Base-by-base conservation (phyloP, 73 alveolate genomes). In the Paraurostyla sp. region DNA sequence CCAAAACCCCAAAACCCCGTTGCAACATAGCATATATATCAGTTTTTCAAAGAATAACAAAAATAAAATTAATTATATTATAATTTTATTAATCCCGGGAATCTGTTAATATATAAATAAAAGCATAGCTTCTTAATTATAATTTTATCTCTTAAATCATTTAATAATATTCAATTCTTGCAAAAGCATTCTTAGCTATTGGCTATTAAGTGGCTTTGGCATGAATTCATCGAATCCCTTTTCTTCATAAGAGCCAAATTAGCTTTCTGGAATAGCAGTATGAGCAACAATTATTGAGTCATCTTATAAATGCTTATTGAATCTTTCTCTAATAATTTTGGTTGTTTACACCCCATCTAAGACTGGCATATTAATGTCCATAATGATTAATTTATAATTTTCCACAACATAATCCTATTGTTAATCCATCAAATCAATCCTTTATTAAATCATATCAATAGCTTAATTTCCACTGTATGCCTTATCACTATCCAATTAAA, bases 331-430 rank as follows among this genome's bases (percentile, higher is more conserved):
- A n/a, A 69, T 38, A 4, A 11, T 69, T 69, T 38, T 69, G 4
- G 84, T 69, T 6, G 84, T 69, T 29, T 69, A 40, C 4, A 69
- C 58, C 7, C 84, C 84, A 69, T 69, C 84, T 3, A 69, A 11
- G 6, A 9, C 62, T 38, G 84, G 84, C 84, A 69, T 69, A 36
- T 69, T 69, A 23, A 69, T 69, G 38, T 69, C 84, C 84, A 69
- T 69, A 9, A 69, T 69, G 18, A 69, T 69, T n/a, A 69, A 25
- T 25, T 40, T 4, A 40, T 69, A 69, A 18, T 15, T 56, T 30
- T 9, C 22, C 22, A 27, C 32, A 27, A 27, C 30, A 60, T 60
- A n/a, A 60, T 6, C 25, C 7, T 60, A 16, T 18, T n/a, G n/a
- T 60, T 2, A 25, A 9, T 60, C 50, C 32, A 60, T 60, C 22